These are phyloP conservation scores for Pelargonium cotyledonis DNA, from an alignment of 441 rosid species.

Conservation along the genomic window DNA sequence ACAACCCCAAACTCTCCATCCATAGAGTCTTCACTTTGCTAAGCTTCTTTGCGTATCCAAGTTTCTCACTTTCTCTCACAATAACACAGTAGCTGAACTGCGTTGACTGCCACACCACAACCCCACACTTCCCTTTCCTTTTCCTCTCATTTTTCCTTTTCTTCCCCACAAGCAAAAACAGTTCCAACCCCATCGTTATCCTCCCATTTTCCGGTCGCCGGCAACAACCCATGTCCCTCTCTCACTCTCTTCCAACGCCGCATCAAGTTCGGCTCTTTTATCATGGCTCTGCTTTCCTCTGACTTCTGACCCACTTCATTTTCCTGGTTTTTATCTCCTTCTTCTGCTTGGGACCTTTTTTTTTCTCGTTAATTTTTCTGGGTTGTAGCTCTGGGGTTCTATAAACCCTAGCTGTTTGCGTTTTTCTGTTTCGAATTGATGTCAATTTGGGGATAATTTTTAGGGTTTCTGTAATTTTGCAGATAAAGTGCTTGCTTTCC, in stretches of 20 bases:
- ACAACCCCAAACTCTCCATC: too few relatives aligned
- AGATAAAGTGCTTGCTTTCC: too few relatives aligned
- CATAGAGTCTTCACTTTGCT: too few relatives aligned
- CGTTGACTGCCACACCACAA: conserved; percentile 11
- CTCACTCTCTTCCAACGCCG: neutral
- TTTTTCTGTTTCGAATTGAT: neutral
- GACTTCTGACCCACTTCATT: neutral
- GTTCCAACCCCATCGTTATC: neutral
- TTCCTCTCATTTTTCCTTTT: conserved; percentile 5
- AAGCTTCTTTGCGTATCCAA: conserved; percentile 19
- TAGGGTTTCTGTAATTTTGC: too few relatives aligned
- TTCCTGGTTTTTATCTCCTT: neutral
- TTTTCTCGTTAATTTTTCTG: neutral
- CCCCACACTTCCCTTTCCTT: neutral
- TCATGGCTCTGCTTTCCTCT: neutral
- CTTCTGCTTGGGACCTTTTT: neutral
- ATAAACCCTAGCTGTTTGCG: neutral
- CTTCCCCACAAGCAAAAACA: neutral
- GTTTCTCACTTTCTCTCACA: neutral
- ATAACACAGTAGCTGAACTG: conserved; percentile 11
- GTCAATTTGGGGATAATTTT: neutral
- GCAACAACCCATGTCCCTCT: neutral
- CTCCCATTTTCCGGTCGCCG: neutral
- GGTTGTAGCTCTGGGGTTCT: neutral
- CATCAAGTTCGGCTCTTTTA: neutral